Base-by-base conservation (phyloP, 139 green algal species). In the Gonium pectorale region DNA sequence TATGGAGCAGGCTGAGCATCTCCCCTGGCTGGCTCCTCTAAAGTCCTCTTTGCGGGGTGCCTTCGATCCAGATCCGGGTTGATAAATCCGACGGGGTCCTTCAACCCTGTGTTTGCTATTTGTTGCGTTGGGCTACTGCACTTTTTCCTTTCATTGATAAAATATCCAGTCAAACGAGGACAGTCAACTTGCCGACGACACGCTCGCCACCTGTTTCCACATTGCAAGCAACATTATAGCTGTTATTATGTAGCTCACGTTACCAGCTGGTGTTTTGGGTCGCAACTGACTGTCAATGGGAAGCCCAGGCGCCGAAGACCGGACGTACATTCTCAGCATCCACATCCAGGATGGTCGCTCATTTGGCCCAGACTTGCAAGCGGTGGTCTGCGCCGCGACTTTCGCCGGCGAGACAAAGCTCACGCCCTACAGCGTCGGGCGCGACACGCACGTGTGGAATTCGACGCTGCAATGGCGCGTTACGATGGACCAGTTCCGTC, bases 311-410 rank as follows among this genome's bases (percentile, higher is more conserved):
- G 22, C 62, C 0, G 62, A 73, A 3, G 77, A 83, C 44, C n/a
- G 44, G 26, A 79, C 62, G 21, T 74, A 81, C 29, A 67, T 87
- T 7, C 67, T 90, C 31, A 78, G 71, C 29, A 59, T 91, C 7
- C 60, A 66, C 21, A 67, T 91, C 19, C 37, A 86, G 2, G 89
- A 92, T 41, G 89, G 89, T 0, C 73, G 54, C 5, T 83, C 79
- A n/a, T 90, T 93, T 60, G 85, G 85, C 17, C 40, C 72, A n/a
- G 86, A 90, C 1, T 27, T 89, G 2, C 90, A 93, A 68, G 87
- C 87, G 2, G 81, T 93, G 21, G 22, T 59, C 4, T 91, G 87
- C 71, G 69, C 46, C 21, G 89, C 80, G 1, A 86, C 73, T 0
- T 91, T 93, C 46, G 87, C 75, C 0, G 85, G 84, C 38, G 84